phyloP scores from a whole-genome alignment of 768 basidiomycete species.

The Lentinula raphanica region DNA sequence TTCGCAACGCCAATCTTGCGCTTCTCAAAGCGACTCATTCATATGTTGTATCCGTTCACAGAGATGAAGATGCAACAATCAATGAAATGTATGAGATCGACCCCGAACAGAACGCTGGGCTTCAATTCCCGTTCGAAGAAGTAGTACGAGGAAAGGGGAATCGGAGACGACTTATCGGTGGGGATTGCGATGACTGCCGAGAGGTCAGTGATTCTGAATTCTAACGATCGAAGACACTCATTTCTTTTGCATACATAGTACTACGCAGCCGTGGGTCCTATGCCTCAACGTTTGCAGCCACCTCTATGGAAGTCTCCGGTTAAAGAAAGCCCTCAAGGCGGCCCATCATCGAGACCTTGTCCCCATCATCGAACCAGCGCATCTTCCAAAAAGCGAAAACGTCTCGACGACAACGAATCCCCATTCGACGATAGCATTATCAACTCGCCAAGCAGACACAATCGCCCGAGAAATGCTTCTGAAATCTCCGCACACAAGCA shows the following conservation, averaged over 20 bases:
- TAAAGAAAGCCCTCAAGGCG: neutral
- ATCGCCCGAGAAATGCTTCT: neutral
- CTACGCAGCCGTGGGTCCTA: slow-evolving; percentile 69
- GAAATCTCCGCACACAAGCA: slow-evolving; percentile 50
- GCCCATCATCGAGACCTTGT: slow-evolving; percentile 25
- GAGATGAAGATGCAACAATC: slow-evolving; percentile 38
- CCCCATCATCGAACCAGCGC: slow-evolving; percentile 17
- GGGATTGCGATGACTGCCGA: slow-evolving; percentile 78
- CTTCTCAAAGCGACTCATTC: neutral
- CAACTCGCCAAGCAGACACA: neutral
- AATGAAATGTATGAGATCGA: slow-evolving; percentile 66
- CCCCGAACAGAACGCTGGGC: slow-evolving; percentile 57
- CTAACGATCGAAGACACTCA: no score
- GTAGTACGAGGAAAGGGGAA: slow-evolving; percentile 66
- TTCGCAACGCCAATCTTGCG: neutral
- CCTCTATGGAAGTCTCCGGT: slow-evolving; percentile 74
- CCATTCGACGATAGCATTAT: neutral
- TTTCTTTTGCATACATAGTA: slow-evolving; percentile 46
- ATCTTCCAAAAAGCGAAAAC: neutral
- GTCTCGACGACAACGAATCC: neutral
- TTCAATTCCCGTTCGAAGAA: slow-evolving; percentile 66
- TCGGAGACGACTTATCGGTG: slow-evolving; percentile 62
- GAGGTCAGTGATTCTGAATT: slow-evolving; percentile 44
- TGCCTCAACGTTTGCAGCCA: slow-evolving; percentile 58
- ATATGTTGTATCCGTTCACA: slow-evolving; percentile 8